These are phyloP conservation scores for Calonectria crousiana DNA, from an alignment of 2,329 filamentous ascomycete genomes.

Conservation along the genomic window DNA sequence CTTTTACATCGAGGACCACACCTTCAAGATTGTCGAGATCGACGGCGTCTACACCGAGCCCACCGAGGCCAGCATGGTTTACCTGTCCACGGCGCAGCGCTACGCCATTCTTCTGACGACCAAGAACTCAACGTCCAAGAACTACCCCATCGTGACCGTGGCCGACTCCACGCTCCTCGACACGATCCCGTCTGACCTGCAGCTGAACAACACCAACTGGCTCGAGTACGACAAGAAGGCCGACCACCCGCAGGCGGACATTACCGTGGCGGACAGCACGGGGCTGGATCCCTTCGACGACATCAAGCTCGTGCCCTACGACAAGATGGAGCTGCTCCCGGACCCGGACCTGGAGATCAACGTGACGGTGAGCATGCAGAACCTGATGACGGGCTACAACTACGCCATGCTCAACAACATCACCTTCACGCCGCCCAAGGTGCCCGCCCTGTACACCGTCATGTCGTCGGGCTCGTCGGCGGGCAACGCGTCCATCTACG, in stretches of 20 bases:
- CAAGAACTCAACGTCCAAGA: slow-evolving; percentile 70
- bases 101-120: slow-evolving; percentile 74
- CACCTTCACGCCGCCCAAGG: slow-evolving; percentile 79
- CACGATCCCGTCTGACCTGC: slow-evolving; percentile 72
- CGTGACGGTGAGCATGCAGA: slow-evolving; percentile 67
- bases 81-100: slow-evolving; percentile 76
- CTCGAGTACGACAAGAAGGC: slow-evolving; percentile 66
- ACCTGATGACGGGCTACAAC: slow-evolving; percentile 70
- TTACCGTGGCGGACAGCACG: slow-evolving; percentile 60
- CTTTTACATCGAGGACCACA: slow-evolving; percentile 75
- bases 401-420: slow-evolving; percentile 81
- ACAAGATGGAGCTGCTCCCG: slow-evolving; percentile 71
- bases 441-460: slow-evolving; percentile 83
- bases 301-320: slow-evolving; percentile 76
- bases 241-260: slow-evolving; percentile 59
- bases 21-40: slow-evolving; percentile 77
- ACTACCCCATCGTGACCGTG: slow-evolving; percentile 69
- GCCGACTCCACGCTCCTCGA: slow-evolving; percentile 72
- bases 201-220: slow-evolving; percentile 76
- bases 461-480: slow-evolving; percentile 72
- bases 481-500: slow-evolving; percentile 72
- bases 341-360: slow-evolving; percentile 75
- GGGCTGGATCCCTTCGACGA: slow-evolving; percentile 80
- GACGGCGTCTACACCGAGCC: slow-evolving; percentile 78
- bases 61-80: slow-evolving; percentile 71